Evolutionary conservation across 768 basidiomycete species (phyloP).

Genomic region (Auriscalpium orientale): DNA sequence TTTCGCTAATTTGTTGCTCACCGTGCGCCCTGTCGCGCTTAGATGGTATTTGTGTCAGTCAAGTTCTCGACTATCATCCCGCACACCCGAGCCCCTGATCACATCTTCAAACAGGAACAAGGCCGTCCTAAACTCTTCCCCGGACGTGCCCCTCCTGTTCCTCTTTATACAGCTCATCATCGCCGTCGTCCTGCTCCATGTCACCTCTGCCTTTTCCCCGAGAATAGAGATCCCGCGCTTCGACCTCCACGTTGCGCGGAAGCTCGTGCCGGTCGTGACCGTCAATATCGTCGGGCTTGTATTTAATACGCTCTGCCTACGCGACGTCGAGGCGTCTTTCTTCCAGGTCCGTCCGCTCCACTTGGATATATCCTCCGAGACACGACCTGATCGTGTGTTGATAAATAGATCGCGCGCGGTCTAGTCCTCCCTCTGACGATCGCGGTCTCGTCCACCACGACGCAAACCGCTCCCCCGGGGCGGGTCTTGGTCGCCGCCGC

Average conservation of each 20-base stretch:
- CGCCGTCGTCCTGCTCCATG: conserved; percentile 57
- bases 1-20: neutral
- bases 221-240: conserved; percentile 52
- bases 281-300: conserved; percentile 71
- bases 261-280: conserved; percentile 52
- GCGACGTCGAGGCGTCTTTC: conserved; percentile 73
- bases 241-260: conserved; percentile 44
- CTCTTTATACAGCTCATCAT: conserved; percentile 61
- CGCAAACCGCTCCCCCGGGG: conserved; percentile 42
- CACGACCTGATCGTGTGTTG: neutral
- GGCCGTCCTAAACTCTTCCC: conserved; percentile 60
- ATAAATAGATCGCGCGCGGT: conserved; percentile 70
- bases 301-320: conserved; percentile 73
- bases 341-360: conserved; percentile 48
- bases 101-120: conserved; percentile 61
- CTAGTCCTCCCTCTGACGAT: conserved; percentile 81
- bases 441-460: conserved; percentile 54
- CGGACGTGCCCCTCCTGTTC: conserved; percentile 61
- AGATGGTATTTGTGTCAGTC: conserved; percentile 46
- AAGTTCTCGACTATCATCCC: no score
- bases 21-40: conserved; percentile 7
- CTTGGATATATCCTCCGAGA: neutral
- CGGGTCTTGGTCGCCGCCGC: conserved; percentile 52
- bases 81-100: no score
- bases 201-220: conserved; percentile 37